These are phyloP conservation scores for Globisporangium parvum DNA, from an alignment of 352 stramenopile species.

Conservation along the genomic window DNA sequence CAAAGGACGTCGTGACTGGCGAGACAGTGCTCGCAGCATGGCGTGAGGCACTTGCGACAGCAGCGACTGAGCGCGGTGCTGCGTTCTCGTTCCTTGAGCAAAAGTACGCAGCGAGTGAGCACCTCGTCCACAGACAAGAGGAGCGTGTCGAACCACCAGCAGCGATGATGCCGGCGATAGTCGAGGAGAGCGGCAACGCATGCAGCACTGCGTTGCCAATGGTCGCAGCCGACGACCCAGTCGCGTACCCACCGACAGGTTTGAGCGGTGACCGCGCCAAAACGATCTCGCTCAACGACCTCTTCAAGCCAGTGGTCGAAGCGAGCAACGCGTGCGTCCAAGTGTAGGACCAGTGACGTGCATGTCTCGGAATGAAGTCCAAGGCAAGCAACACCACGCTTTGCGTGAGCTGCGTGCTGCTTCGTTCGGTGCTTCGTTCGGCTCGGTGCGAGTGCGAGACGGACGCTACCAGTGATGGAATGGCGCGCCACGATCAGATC, in stretches of 20 bases:
- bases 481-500: too few relatives aligned
- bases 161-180: background rate
- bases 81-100: background rate
- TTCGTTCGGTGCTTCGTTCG: too few relatives aligned
- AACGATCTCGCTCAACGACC: slow-evolving; percentile 33
- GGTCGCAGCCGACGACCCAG: slow-evolving; percentile 19
- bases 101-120: background rate
- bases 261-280: slow-evolving; percentile 21
- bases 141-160: background rate
- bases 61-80: background rate
- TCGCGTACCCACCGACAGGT: slow-evolving; percentile 20
- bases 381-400: too few relatives aligned
- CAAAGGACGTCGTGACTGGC: too few relatives aligned
- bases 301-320: slow-evolving; percentile 27
- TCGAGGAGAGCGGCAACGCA: background rate
- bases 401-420: too few relatives aligned
- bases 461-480: too few relatives aligned
- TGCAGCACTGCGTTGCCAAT: slow-evolving; percentile 10
- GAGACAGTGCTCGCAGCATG: background rate
- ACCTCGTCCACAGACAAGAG: background rate
- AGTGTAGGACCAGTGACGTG: too few relatives aligned
- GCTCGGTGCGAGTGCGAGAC: too few relatives aligned
- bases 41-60: background rate
- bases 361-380: too few relatives aligned
- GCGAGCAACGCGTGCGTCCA: slow-evolving; percentile 7